Evolutionary conservation across 2,329 filamentous ascomycete genomes (phyloP).

Genomic region (Xylaria sp.): DNA sequence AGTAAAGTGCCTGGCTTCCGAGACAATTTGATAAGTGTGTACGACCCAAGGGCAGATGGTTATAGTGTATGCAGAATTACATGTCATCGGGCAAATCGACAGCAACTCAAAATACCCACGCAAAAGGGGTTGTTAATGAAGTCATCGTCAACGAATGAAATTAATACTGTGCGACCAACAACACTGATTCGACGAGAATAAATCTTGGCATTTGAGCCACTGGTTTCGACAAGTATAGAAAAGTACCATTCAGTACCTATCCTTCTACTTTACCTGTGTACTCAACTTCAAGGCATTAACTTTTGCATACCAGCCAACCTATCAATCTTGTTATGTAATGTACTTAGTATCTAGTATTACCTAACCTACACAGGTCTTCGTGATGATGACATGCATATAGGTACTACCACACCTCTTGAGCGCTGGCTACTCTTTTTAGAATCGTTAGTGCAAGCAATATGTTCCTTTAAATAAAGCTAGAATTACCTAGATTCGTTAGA

Average conservation of each 20-base stretch:
- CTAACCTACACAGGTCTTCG: not conserved
- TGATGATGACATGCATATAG: slow-evolving; percentile 24
- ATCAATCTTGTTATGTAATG: too few relatives aligned
- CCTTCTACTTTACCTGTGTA: too few relatives aligned
- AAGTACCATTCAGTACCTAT: not conserved
- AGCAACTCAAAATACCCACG: slow-evolving; percentile 1
- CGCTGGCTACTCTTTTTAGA: slow-evolving; percentile 29
- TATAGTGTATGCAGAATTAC: not conserved
- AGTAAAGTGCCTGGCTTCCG: not conserved
- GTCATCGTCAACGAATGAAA: slow-evolving; percentile 19
- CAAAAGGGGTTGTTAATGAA: slow-evolving; percentile 12
- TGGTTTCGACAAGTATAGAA: not conserved
- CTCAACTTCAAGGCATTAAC: not conserved
- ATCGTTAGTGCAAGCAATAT: slow-evolving; percentile 23
- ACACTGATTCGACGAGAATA: not conserved
- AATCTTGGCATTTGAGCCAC: slow-evolving; percentile 15
- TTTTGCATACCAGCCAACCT: not conserved
- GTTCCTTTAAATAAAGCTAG: slow-evolving; percentile 32
- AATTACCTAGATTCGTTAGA: not conserved
- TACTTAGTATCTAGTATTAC: too few relatives aligned
- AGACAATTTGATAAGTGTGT: not conserved
- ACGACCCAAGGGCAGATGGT: not conserved
- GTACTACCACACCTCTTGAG: slow-evolving; percentile 7
- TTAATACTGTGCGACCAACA: slow-evolving; percentile 7
- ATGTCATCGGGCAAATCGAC: slow-evolving; percentile 6